Evolutionary conservation across 441 rosid genomes (phyloP).

Genomic region (Euphorbia celastroides): DNA sequence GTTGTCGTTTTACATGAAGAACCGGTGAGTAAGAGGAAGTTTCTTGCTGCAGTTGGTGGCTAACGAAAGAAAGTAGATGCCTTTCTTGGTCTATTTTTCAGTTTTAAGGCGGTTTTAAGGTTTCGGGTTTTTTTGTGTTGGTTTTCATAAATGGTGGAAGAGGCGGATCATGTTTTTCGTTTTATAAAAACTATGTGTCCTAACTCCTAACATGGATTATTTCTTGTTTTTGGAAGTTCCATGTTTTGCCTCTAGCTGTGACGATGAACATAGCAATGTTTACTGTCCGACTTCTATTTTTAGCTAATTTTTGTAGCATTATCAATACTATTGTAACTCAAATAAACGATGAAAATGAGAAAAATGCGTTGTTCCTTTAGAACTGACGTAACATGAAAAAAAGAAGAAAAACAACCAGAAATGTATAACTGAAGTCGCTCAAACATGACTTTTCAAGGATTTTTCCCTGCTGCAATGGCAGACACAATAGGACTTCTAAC

Average conservation of each 20-base stretch:
- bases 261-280: constrained; percentile 22
- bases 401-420: no score
- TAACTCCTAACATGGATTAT: constrained; percentile 36
- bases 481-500: constrained; percentile 42
- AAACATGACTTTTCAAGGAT: not conserved
- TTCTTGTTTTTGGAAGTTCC: constrained; percentile 26
- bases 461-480: constrained; percentile 27
- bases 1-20: constrained; percentile 71
- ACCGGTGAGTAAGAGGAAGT: constrained; percentile 52
- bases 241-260: constrained; percentile 24
- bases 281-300: not conserved
- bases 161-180: constrained; percentile 24
- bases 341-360: no score
- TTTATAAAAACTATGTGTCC: constrained; percentile 21
- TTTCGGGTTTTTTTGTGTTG: constrained; percentile 12
- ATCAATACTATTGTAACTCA: not conserved
- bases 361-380: no score
- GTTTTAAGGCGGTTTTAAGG: no score
- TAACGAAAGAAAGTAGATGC: constrained; percentile 25
- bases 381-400: not conserved
- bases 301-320: not conserved
- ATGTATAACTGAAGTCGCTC: not conserved
- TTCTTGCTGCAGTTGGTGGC: constrained; percentile 46
- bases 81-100: constrained; percentile 8
- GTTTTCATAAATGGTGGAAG: constrained; percentile 21